These are phyloP conservation scores for Pleurostoma richardsiae DNA, from an alignment of 2,329 filamentous ascomycete species.

Conservation along the genomic window DNA sequence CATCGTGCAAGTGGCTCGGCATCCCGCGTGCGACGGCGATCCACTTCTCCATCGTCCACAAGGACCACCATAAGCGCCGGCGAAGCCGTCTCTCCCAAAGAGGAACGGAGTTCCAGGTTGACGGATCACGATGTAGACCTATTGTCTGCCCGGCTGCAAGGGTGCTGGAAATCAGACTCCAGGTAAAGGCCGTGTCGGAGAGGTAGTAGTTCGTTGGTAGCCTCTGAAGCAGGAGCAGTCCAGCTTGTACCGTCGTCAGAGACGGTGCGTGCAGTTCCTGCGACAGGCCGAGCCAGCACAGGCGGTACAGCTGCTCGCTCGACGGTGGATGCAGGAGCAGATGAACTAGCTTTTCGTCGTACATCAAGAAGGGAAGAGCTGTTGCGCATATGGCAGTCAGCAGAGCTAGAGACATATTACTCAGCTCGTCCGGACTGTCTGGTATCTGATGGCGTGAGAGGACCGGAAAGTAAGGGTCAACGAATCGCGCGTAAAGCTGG, in stretches of 20 bases:
- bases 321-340: constrained; percentile 23
- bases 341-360: constrained; percentile 30
- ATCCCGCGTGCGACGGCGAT: constrained; percentile 23
- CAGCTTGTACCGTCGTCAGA: constrained; percentile 24
- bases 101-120: constrained; percentile 21
- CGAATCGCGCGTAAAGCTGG: constrained; percentile 32
- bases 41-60: constrained; percentile 27
- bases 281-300: constrained; percentile 21
- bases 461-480: constrained; percentile 38
- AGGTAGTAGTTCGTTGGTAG: constrained; percentile 23
- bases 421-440: constrained; percentile 19
- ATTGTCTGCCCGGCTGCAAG: constrained; percentile 24
- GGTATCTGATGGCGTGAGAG: constrained; percentile 27
- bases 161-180: constrained; percentile 23
- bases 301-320: constrained; percentile 19
- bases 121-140: constrained; percentile 21
- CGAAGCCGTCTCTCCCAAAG: constrained; percentile 22
- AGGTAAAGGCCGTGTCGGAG: constrained; percentile 25
- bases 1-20: constrained; percentile 21
- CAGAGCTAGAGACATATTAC: constrained; percentile 26
- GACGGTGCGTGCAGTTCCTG: constrained; percentile 25
- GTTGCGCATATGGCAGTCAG: constrained; percentile 37
- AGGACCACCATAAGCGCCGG: constrained; percentile 23
- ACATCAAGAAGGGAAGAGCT: constrained; percentile 35
- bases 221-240: constrained; percentile 23